A percentile compares a stretch with the other conserved stretches of the same genome.
Conservation (phyloP, 2,329 filamentous ascomycete genomes). For the Apiospora koreana region DNA sequence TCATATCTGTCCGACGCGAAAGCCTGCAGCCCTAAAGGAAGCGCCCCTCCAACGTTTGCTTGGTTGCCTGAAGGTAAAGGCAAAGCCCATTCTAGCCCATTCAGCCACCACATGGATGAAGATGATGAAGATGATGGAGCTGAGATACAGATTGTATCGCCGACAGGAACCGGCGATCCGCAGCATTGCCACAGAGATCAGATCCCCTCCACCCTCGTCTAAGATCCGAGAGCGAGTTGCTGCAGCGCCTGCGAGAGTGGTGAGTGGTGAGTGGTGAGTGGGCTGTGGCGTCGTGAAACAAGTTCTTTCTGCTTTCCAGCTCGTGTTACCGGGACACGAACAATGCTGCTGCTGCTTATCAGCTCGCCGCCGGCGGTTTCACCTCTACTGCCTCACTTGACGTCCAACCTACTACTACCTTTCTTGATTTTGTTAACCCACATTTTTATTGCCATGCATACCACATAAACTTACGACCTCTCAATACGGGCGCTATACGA, state of each 20-base stretch:
- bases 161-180: not conserved
- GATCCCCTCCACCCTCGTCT: not conserved
- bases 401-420: not conserved
- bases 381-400: not conserved
- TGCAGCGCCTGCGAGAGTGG: too few species aligned
- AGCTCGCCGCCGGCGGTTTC: not conserved
- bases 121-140: not conserved
- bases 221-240: not conserved
- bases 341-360: not conserved
- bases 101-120: not conserved
- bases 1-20: not conserved
- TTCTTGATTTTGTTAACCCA: too few species aligned
- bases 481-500: not conserved
- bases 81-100: not conserved
- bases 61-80: not conserved
- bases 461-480: too few species aligned
- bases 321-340: constrained; percentile 2
- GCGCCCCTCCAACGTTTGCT: not conserved
- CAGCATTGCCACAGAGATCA: not conserved
- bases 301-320: not conserved
- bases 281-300: not conserved
- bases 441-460: too few species aligned
- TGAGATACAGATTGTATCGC: not conserved
- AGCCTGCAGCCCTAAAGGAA: not conserved
- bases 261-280: too few species aligned